phyloP scores from a whole-genome alignment of 1,284 basidiomycete genomes.

The Coniferiporia weirii region DNA sequence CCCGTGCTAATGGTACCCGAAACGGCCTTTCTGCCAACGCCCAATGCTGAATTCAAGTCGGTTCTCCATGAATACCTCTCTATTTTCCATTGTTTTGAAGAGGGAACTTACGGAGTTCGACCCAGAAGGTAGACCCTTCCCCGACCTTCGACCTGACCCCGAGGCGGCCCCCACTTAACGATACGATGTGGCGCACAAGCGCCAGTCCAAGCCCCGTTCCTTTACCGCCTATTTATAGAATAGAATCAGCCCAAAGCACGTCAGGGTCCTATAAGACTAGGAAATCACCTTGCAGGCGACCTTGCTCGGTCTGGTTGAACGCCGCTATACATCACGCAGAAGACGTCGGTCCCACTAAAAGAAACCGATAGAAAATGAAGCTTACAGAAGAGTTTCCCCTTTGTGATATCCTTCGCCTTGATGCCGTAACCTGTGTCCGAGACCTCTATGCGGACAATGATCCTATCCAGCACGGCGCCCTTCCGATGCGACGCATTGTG shows the following conservation, averaged over 20 bases:
- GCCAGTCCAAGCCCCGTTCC: slow-evolving; percentile 86
- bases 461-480: slow-evolving; percentile 41
- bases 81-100: slow-evolving; percentile 23
- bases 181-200: slow-evolving; percentile 86
- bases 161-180: slow-evolving; percentile 73
- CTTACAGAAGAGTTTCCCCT: slow-evolving; percentile 74
- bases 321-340: slow-evolving; percentile 40
- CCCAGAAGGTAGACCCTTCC: slow-evolving; percentile 72
- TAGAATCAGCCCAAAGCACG: neutral
- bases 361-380: slow-evolving; percentile 15
- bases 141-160: slow-evolving; percentile 64
- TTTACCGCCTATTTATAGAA: slow-evolving; percentile 47
- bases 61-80: too few relatives aligned
- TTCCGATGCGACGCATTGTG: slow-evolving; percentile 43
- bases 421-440: slow-evolving; percentile 80
- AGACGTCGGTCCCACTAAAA: neutral
- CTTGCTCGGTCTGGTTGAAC: slow-evolving; percentile 77
- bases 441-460: slow-evolving; percentile 78
- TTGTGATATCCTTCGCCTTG: slow-evolving; percentile 62
- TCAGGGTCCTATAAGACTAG: slow-evolving; percentile 8
- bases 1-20: slow-evolving; percentile 14
- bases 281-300: slow-evolving; percentile 62
- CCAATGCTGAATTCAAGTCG: slow-evolving; percentile 28
- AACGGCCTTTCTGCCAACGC: slow-evolving; percentile 34
- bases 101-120: slow-evolving; percentile 61